A percentile compares a stretch with the other conserved stretches of the same genome.
Evolutionary conservation across 805 yeast species (phyloP).

Genomic region (Kluyveromyces wickerhamii): DNA sequence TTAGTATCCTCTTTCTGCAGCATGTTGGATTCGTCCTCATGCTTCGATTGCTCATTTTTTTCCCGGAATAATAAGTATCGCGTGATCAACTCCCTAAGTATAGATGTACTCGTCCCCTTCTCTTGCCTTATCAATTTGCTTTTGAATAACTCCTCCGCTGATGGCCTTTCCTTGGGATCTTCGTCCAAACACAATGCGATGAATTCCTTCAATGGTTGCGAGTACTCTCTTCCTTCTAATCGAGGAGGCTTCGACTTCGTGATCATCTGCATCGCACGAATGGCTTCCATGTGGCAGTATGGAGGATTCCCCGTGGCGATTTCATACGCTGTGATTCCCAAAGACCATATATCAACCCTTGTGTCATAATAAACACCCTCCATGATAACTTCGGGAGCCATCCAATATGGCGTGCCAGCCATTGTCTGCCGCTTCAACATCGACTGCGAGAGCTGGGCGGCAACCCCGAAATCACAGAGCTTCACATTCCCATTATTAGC

Average conservation of each 20-base stretch:
- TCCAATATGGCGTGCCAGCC: conserved; percentile 97
- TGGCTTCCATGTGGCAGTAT: conserved; percentile 88
- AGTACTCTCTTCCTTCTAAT: conserved; percentile 80
- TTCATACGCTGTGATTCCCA: conserved; percentile 91
- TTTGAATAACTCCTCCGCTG: conserved; percentile 76
- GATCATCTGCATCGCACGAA: conserved; percentile 89
- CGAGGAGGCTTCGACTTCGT: conserved; percentile 93
- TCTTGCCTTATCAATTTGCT: conserved; percentile 63
- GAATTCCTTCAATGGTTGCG: conserved; percentile 70
- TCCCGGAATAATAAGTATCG: conserved; percentile 73
- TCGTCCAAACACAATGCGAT: conserved; percentile 91
- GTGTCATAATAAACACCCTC: conserved; percentile 84
- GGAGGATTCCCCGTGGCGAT: conserved; percentile 98
- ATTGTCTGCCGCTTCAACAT: conserved; percentile 81
- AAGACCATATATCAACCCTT: conserved; percentile 95
- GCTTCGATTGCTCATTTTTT: conserved; percentile 37
- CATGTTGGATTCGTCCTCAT: conserved; percentile 37
- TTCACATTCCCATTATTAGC: conserved; percentile 85
- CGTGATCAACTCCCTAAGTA: conserved; percentile 66
- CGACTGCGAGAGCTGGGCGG: conserved; percentile 78
- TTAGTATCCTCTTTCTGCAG: conserved; percentile 17
- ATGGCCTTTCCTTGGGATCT: conserved; percentile 78
- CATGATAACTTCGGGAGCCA: conserved; percentile 97
- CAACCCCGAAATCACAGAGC: conserved; percentile 97
- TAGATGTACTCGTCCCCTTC: conserved; percentile 49